A percentile compares a stretch with the other conserved stretches of the same genome.
Conservation (phyloP, 2,329 filamentous ascomycete genomes). For the Xylaria sp. region DNA sequence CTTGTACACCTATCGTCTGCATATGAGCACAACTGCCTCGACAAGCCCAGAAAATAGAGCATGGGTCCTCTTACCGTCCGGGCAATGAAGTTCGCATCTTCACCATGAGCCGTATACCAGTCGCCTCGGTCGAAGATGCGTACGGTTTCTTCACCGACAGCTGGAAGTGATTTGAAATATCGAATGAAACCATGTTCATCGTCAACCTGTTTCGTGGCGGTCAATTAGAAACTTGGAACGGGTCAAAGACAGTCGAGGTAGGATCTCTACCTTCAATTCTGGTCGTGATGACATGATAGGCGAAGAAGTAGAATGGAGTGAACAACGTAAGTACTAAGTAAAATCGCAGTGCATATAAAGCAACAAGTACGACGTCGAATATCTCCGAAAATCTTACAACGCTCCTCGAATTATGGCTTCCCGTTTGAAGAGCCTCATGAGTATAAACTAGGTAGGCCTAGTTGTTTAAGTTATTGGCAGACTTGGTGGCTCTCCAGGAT, state of each 20-base stretch:
- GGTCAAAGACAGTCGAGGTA: not conserved
- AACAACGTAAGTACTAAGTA: not conserved
- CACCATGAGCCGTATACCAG: constrained; percentile 93
- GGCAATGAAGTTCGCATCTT: constrained; percentile 86
- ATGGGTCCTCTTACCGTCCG: constrained; percentile 66
- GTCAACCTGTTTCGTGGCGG: constrained; percentile 75
- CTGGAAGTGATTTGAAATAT: constrained; percentile 88
- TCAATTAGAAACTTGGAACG: not conserved
- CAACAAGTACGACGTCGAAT: constrained; percentile 9
- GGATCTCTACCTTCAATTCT: constrained; percentile 59
- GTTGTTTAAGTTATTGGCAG: not conserved
- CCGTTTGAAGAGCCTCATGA: constrained; percentile 4
- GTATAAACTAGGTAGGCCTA: no score
- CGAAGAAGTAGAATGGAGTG: not conserved
- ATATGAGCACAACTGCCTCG: constrained; percentile 1
- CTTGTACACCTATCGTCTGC: constrained; percentile 79
- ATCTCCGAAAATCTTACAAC: not conserved
- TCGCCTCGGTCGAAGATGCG: constrained; percentile 94
- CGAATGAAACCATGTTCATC: constrained; percentile 97
- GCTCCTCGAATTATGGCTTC: not conserved
- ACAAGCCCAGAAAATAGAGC: not conserved
- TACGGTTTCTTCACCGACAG: constrained; percentile 77
- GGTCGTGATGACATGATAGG: constrained; percentile 64
- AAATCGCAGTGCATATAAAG: not conserved
- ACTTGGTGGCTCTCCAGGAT: constrained; percentile 3